phyloP scores from a whole-genome alignment of 2,329 filamentous ascomycete genomes.

The Hymenoscyphus occultus region DNA sequence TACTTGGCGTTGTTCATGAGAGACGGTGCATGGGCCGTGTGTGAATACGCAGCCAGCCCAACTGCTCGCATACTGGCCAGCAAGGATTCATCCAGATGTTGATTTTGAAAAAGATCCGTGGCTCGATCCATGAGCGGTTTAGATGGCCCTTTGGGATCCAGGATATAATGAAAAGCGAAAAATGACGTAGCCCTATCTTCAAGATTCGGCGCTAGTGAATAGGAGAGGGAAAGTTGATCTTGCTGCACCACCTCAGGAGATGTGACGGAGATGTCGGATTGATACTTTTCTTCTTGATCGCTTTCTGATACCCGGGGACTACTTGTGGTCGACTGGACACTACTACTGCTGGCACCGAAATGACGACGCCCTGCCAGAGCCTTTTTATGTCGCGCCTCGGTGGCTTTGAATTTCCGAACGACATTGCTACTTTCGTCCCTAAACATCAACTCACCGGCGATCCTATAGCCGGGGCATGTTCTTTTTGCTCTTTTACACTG shows the following conservation, averaged over 20 bases:
- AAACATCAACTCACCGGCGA: constrained; percentile 56
- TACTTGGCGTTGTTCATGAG: constrained; percentile 48
- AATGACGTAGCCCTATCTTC: constrained; percentile 31
- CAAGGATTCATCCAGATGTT: constrained; percentile 44
- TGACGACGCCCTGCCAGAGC: not conserved
- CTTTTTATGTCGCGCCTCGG: constrained; percentile 26
- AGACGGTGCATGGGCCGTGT: constrained; percentile 36
- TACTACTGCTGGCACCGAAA: not conserved
- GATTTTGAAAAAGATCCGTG: constrained; percentile 46
- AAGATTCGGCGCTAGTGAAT: constrained; percentile 34
- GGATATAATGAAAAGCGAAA: constrained; percentile 33
- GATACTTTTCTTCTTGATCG: not conserved
- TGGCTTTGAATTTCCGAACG: constrained; percentile 45
- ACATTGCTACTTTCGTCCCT: constrained; percentile 55
- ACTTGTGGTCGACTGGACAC: not conserved
- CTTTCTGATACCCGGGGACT: not conserved
- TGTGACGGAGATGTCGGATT: not conserved
- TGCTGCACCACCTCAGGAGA: constrained; percentile 31
- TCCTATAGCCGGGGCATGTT: constrained; percentile 53
- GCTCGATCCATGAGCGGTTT: constrained; percentile 53
- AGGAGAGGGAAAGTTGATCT: constrained; percentile 34
- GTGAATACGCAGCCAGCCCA: constrained; percentile 50
- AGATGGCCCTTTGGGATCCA: constrained; percentile 39
- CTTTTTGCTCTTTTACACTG: constrained; percentile 53
- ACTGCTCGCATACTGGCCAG: constrained; percentile 52